phyloP scores from a whole-genome alignment of 2,329 filamentous ascomycete genomes.

The Apiospora pterosperma region DNA sequence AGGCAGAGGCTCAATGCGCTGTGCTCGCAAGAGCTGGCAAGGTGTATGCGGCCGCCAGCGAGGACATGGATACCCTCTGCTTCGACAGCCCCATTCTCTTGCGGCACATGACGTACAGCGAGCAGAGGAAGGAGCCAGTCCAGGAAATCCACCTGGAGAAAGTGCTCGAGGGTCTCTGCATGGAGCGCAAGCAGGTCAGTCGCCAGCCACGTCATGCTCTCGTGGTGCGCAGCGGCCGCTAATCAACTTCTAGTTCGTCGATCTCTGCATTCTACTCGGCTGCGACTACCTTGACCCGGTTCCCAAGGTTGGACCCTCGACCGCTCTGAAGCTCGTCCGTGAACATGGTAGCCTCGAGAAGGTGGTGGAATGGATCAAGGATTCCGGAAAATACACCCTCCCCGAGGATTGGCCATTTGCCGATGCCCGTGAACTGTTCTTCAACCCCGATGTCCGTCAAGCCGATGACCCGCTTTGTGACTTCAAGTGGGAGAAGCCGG shows the following conservation, averaged over 20 bases:
- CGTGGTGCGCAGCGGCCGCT: slow-evolving; percentile 3
- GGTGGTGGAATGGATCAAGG: slow-evolving; percentile 76
- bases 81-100: slow-evolving; percentile 90
- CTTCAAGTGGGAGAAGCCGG: slow-evolving; percentile 96
- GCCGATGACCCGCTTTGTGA: slow-evolving; percentile 87
- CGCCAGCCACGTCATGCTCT: neutral
- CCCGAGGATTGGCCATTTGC: slow-evolving; percentile 97
- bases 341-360: slow-evolving; percentile 87
- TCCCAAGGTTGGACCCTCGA: slow-evolving; percentile 88
- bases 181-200: slow-evolving; percentile 79
- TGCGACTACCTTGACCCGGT: slow-evolving; percentile 98
- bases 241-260: slow-evolving; percentile 69
- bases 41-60: slow-evolving; percentile 93
- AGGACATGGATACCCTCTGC: slow-evolving; percentile 98
- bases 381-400: slow-evolving; percentile 75
- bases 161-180: slow-evolving; percentile 79
- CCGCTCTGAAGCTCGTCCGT: slow-evolving; percentile 89
- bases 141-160: slow-evolving; percentile 89
- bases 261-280: slow-evolving; percentile 94
- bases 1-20: slow-evolving; percentile 96
- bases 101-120: slow-evolving; percentile 91
- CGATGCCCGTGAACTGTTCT: slow-evolving; percentile 88
- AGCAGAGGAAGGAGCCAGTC: slow-evolving; percentile 96
- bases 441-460: slow-evolving; percentile 80
- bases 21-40: slow-evolving; percentile 85